phyloP scores from a whole-genome alignment of 768 basidiomycete genomes.

The Podaxis rugospora region DNA sequence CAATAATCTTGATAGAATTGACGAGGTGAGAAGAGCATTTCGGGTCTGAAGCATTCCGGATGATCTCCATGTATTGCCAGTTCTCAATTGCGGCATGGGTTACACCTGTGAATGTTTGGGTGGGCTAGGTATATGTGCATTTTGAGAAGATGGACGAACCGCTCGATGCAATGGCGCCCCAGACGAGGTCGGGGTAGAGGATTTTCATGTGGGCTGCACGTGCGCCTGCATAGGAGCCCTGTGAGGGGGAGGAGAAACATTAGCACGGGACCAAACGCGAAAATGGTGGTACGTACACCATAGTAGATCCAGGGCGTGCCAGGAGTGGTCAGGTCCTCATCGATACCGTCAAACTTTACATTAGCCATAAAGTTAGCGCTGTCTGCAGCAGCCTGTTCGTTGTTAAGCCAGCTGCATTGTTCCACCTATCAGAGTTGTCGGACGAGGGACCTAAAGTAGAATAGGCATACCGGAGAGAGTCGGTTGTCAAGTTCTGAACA shows the following conservation, averaged over 20 bases:
- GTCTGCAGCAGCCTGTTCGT: constrained; percentile 86
- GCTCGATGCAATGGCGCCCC: constrained; percentile 84
- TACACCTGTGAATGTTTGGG: constrained; percentile 45
- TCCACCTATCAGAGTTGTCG: not conserved
- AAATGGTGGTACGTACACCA: constrained; percentile 50
- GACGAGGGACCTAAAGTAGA: not conserved
- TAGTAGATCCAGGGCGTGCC: constrained; percentile 89
- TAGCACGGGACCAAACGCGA: not conserved
- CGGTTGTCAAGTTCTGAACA: constrained; percentile 16
- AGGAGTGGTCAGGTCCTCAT: constrained; percentile 67
- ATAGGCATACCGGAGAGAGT: constrained; percentile 14
- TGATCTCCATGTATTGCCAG: constrained; percentile 89
- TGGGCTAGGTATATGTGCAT: not conserved
- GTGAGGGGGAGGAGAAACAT: constrained; percentile 1
- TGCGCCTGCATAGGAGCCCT: constrained; percentile 92
- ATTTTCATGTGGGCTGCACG: constrained; percentile 89
- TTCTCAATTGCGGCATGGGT: constrained; percentile 79
- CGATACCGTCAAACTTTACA: constrained; percentile 68
- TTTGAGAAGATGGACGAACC: constrained; percentile 36
- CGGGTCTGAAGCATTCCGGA: constrained; percentile 62
- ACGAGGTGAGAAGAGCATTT: constrained; percentile 57
- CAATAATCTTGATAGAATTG: constrained; percentile 55
- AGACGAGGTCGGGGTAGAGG: constrained; percentile 85
- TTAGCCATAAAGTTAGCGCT: constrained; percentile 88
- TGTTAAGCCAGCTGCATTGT: constrained; percentile 73